Base-by-base conservation (phyloP, 108 stramenopile genomes). In the Pelagomonas calceolata region DNA sequence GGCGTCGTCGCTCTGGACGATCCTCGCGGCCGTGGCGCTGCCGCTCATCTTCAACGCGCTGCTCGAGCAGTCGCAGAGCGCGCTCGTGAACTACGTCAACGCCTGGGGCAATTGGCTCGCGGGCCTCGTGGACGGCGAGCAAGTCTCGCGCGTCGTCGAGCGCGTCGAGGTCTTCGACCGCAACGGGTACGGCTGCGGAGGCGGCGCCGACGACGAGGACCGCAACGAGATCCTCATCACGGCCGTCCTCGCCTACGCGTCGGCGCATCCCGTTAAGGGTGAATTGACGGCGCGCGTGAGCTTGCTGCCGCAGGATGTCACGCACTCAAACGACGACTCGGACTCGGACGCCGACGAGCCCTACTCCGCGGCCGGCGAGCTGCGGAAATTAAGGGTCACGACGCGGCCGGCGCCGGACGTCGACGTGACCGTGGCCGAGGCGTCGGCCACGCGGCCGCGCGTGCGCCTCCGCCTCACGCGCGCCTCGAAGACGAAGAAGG, bases 211-310 rank as follows among this genome's bases (percentile, higher is more conserved):
- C 71, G 71, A 10, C 4, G 73, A 74, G 32, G 32, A 72, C 30
- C 51, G 80, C 10, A 81, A 81, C 76, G 77, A 81, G 51, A 81
- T 81, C 73, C 68, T 81, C 32, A 78, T 79, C 39, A 81, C 79
- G 75, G 80, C 80, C 15, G 68, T 81, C 34, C 43, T 72, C 34
- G 29, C 76, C 32, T 81, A 81, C 44, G 36, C 79, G n/a, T 43
- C 39, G 39, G 39, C 39, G 39, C 39, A 12, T 5, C 39, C 39
- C 39, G 39, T 43, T 5, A n/a, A n/a, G 9, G 34, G 63, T 29
- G 17, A 68, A 0, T 29, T 44, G n/a, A 60, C n/a, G 36, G 67
- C n/a, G 36, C 34, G 18, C 65, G 51, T 80, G 30, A 33, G 68
- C 66, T 78, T 73, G 32, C 65, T n/a, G 34, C 34, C 75, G 32